Conservation (phyloP, 2,329 filamentous ascomycete genomes). For the Scedosporium boydii region DNA sequence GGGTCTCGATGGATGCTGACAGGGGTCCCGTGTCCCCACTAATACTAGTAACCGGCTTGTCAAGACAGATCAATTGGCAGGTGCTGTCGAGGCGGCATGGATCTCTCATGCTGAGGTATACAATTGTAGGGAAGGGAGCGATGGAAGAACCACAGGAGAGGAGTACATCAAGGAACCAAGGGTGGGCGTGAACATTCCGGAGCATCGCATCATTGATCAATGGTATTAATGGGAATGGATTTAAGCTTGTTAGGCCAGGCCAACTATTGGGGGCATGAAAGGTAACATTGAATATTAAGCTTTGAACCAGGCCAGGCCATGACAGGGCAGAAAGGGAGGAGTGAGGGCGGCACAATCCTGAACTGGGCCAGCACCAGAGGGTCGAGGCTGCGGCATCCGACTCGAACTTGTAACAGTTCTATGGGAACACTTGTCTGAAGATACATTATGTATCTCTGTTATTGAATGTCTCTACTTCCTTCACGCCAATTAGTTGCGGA, state of each 20-base stretch:
- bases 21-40: neutral
- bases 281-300: neutral
- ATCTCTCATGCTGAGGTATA: neutral
- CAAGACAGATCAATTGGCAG: neutral
- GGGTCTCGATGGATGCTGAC: neutral
- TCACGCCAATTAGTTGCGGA: neutral
- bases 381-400: neutral
- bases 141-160: neutral
- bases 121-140: too few species aligned
- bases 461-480: neutral
- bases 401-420: neutral
- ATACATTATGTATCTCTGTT: neutral
- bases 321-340: neutral
- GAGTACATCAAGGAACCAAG: neutral
- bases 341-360: neutral
- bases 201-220: neutral
- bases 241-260: neutral
- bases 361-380: neutral
- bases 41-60: neutral
- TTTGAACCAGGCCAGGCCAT: neutral
- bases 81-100: neutral
- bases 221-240: neutral
- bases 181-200: neutral
- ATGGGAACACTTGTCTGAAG: neutral
- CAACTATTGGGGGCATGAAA: neutral